Conservation (phyloP, 495 filamentous ascomycete species). For the Eremomyces bilateralis region DNA sequence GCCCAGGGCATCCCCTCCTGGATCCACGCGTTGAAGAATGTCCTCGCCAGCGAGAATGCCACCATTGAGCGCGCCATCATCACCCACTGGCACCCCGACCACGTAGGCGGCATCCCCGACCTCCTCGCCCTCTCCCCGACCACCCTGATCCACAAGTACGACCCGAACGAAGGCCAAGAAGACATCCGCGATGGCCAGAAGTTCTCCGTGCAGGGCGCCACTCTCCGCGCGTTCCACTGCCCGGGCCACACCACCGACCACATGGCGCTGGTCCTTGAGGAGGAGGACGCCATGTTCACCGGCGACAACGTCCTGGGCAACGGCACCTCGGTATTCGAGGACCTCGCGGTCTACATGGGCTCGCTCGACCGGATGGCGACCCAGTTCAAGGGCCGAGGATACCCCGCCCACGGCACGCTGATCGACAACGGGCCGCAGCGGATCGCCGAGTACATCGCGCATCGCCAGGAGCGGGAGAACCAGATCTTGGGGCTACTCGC, state of each 20-base stretch:
- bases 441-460: slow-evolving; percentile 61
- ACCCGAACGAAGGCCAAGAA: slow-evolving; percentile 18
- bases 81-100: slow-evolving; percentile 85
- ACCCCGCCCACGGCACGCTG: slow-evolving; percentile 72
- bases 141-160: slow-evolving; percentile 31
- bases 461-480: slow-evolving; percentile 56
- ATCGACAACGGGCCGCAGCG: slow-evolving; percentile 41
- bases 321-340: slow-evolving; percentile 82
- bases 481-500: slow-evolving; percentile 54
- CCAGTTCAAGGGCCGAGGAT: slow-evolving; percentile 37
- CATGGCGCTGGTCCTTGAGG: slow-evolving; percentile 32
- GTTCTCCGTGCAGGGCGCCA: slow-evolving; percentile 57
- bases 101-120: slow-evolving; percentile 50
- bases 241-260: slow-evolving; percentile 83
- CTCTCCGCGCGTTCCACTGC: slow-evolving; percentile 48
- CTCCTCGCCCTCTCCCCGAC: slow-evolving; percentile 38
- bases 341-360: slow-evolving; percentile 48
- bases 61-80: slow-evolving; percentile 42
- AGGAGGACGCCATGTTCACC: slow-evolving; percentile 69
- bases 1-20: slow-evolving; percentile 24
- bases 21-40: slow-evolving; percentile 32
- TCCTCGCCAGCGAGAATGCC: slow-evolving; percentile 43
- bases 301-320: slow-evolving; percentile 91
- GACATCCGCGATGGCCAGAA: slow-evolving; percentile 39
- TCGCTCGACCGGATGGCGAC: slow-evolving; percentile 49